phyloP scores from a whole-genome alignment of 2,329 filamentous ascomycete genomes.

The Lizonia empirigonia region DNA sequence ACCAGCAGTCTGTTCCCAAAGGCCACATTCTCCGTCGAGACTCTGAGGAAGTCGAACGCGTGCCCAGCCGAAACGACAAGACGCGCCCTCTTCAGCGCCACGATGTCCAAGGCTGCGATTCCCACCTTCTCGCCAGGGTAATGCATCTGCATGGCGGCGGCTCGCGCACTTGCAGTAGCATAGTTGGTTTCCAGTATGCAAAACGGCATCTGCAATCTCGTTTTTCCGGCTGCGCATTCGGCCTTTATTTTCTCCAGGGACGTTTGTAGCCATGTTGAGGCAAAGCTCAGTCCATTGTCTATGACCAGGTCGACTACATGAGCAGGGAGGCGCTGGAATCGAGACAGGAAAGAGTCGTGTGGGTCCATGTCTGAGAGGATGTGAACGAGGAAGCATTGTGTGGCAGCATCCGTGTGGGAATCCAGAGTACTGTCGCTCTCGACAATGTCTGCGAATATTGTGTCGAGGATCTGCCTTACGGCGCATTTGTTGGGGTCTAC shows the following conservation, averaged over 20 bases:
- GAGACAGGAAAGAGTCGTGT: background rate
- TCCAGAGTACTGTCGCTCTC: background rate
- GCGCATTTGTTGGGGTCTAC: background rate
- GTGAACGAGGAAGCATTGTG: background rate
- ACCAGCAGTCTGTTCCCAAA: background rate
- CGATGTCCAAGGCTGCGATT: background rate
- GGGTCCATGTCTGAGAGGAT: background rate
- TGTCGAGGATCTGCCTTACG: background rate
- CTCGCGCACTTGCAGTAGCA: background rate
- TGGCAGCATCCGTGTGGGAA: background rate
- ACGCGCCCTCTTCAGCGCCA: background rate
- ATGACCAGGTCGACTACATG: background rate
- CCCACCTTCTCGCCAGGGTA: background rate
- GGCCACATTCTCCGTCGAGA: background rate
- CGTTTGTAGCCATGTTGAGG: background rate
- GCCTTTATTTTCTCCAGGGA: background rate
- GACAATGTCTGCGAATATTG: background rate
- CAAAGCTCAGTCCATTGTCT: background rate
- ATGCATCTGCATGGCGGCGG: background rate
- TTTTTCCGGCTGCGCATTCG: background rate
- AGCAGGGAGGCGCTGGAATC: background rate
- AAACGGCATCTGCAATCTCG: background rate
- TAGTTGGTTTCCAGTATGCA: background rate
- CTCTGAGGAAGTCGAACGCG: background rate
- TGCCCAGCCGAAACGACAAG: background rate